Evolutionary conservation across 306 rosid species (phyloP).

Genomic region (Fagus crenata): DNA sequence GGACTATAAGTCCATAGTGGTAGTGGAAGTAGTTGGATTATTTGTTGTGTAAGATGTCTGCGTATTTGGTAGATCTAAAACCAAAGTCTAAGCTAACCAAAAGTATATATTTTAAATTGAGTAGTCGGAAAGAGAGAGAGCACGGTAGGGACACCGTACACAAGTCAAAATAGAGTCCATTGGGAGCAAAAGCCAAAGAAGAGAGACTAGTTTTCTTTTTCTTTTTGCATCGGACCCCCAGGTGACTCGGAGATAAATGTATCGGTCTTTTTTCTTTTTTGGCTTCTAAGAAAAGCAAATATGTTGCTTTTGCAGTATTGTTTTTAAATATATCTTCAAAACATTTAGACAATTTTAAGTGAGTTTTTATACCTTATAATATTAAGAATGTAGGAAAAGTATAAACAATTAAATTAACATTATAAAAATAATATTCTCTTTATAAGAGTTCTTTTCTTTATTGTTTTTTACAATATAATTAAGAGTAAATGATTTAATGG

Average conservation of each 20-base stretch:
- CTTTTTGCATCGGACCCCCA: slow-evolving; percentile 8
- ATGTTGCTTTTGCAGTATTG: slow-evolving; percentile 5
- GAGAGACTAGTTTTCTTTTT: slow-evolving; percentile 16
- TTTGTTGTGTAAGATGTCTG: slow-evolving; percentile 11
- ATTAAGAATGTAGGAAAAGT: too few relatives aligned
- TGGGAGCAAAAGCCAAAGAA: slow-evolving; percentile 42
- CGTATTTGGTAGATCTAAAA: slow-evolving; percentile 73
- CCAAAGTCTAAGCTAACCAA: slow-evolving; percentile 36
- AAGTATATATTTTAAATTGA: slow-evolving; percentile 14
- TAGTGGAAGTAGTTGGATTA: slow-evolving; percentile 16
- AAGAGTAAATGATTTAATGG: too few relatives aligned
- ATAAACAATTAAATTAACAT: too few relatives aligned
- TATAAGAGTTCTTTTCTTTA: too few relatives aligned
- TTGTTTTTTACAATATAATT: too few relatives aligned
- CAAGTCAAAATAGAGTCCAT: slow-evolving; percentile 67
- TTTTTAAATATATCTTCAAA: too few relatives aligned
- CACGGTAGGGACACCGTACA: slow-evolving; percentile 9
- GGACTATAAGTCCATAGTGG: too few relatives aligned
- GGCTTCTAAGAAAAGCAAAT: slow-evolving; percentile 74
- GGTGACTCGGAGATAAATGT: too few relatives aligned
- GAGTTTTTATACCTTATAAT: too few relatives aligned
- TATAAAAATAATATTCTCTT: too few relatives aligned
- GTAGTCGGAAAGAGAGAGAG: neutral
- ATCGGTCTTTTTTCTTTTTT: slow-evolving; percentile 23
- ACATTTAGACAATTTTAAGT: too few relatives aligned